Percentiles rank a stretch among this genome's conserved stretches.
Conservation (phyloP, 2,329 filamentous ascomycete species). For the Rhytidhysteron rufulum region DNA sequence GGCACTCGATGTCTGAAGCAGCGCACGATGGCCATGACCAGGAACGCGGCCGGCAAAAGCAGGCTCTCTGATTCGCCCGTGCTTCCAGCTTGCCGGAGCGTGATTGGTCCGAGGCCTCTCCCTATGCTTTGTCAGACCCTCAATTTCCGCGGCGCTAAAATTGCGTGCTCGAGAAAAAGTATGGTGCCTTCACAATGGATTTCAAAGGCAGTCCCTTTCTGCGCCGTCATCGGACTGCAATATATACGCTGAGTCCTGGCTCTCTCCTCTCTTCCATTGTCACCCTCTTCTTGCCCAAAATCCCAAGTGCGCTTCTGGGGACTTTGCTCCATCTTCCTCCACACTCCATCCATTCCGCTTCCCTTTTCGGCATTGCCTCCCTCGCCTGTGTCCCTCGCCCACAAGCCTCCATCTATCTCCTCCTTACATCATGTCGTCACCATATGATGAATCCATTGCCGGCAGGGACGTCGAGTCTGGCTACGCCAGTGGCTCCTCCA, state of each 20-base stretch:
- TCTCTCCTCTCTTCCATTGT: conserved; percentile 2
- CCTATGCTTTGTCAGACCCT: conserved; percentile 6
- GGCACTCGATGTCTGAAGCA: not conserved
- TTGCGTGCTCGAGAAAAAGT: conserved; percentile 28
- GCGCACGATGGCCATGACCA: conserved; percentile 1
- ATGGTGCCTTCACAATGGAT: conserved; percentile 23
- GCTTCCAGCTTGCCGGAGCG: not conserved
- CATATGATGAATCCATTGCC: conserved; percentile 6
- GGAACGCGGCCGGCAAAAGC: not conserved
- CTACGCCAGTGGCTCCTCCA: conserved; percentile 70
- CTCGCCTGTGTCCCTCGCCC: not conserved
- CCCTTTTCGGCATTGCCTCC: not conserved
- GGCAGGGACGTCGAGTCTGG: conserved; percentile 67
- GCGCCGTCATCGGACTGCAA: conserved; percentile 23
- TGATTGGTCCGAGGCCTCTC: conserved; percentile 9
- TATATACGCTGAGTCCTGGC: conserved; percentile 22
- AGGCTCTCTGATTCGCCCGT: not conserved
- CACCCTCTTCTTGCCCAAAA: not conserved
- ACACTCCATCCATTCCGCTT: not conserved
- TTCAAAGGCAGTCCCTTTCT: conserved; percentile 28
- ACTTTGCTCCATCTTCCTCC: not conserved
- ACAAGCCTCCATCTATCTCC: not conserved
- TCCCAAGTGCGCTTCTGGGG: not conserved
- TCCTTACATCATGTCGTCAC: conserved; percentile 1
- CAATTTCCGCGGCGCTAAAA: conserved; percentile 11